Conservation (phyloP, 306 rosid species). For the Cicer arietinum region DNA sequence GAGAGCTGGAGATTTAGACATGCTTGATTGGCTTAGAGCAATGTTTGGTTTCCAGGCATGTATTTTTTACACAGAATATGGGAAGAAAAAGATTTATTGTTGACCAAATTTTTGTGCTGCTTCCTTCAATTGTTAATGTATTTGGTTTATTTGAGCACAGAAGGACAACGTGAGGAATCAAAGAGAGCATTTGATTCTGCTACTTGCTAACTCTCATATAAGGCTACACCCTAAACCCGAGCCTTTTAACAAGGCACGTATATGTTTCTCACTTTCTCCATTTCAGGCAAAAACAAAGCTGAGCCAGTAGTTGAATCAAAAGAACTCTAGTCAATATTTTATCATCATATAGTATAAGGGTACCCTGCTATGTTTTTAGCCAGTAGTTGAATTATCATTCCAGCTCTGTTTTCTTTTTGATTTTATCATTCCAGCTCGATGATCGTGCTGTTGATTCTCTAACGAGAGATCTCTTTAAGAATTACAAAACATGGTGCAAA, state of each 20-base stretch:
- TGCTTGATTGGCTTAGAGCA: constrained; percentile 97
- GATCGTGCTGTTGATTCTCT: constrained; percentile 90
- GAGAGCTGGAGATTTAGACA: constrained; percentile 76
- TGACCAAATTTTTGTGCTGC: constrained; percentile 29
- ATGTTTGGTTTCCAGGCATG: constrained; percentile 97
- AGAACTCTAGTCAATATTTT: constrained; percentile 31
- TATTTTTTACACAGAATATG: constrained; percentile 24
- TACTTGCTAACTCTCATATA: constrained; percentile 84
- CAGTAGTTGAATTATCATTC: constrained; percentile 22
- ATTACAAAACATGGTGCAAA: constrained; percentile 92
- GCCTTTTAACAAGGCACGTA: constrained; percentile 85
- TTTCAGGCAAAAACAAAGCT: constrained; percentile 33
- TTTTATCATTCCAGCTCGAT: constrained; percentile 72
- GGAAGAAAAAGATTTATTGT: constrained; percentile 19
- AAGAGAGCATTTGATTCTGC: constrained; percentile 91
- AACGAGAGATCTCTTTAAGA: constrained; percentile 77
- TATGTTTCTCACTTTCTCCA: constrained; percentile 25
- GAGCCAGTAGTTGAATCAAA: constrained; percentile 7
- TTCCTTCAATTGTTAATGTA: constrained; percentile 38
- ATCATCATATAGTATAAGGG: constrained; percentile 1
- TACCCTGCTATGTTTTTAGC: constrained; percentile 38
- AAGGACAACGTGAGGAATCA: constrained; percentile 93
- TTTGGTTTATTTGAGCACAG: constrained; percentile 61
- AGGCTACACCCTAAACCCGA: constrained; percentile 93
- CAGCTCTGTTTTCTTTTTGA: not conserved